A percentile compares a stretch with the other conserved stretches of the same genome.
These are phyloP conservation scores for Rhodotorula sphaerocarpa DNA, from an alignment of 768 basidiomycete species.

Conservation along the genomic window DNA sequence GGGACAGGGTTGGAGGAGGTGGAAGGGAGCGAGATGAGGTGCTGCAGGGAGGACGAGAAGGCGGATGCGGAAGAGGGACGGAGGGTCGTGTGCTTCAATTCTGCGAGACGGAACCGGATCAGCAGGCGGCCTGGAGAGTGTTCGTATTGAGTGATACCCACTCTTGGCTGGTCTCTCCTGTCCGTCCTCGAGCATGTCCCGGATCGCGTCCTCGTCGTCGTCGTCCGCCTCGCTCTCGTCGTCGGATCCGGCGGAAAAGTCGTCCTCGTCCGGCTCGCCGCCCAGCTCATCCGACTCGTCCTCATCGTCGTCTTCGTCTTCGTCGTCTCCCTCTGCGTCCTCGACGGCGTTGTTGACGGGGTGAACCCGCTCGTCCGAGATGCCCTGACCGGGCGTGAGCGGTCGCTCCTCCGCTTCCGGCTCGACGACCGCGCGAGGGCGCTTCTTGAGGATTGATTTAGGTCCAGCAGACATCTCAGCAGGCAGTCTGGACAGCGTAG, in stretches of 20 bases:
- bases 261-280: slow-evolving; percentile 8
- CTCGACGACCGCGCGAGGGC: slow-evolving; percentile 21
- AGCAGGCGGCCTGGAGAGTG: too few species aligned
- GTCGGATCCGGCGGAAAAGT: slow-evolving; percentile 17
- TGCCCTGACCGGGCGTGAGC: background rate
- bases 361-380: background rate
- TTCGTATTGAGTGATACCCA: background rate
- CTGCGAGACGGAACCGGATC: background rate
- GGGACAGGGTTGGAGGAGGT: slow-evolving; percentile 30
- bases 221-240: slow-evolving; percentile 6
- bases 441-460: slow-evolving; percentile 35
- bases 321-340: background rate
- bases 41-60: slow-evolving; percentile 34
- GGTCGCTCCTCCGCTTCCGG: slow-evolving; percentile 13
- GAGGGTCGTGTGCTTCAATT: slow-evolving; percentile 35
- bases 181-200: slow-evolving; percentile 27
- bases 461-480: slow-evolving; percentile 5
- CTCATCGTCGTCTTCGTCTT: background rate
- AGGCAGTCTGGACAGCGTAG: background rate
- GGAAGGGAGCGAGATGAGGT: slow-evolving; percentile 32
- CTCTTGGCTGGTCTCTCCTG: slow-evolving; percentile 29
- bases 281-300: slow-evolving; percentile 16
- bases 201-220: slow-evolving; percentile 32
- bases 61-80: slow-evolving; percentile 23
- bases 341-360: slow-evolving; percentile 3